These are phyloP conservation scores for Gamsiella multidivaricata DNA, from an alignment of 192 early-diverging fungal species.

Conservation along the genomic window DNA sequence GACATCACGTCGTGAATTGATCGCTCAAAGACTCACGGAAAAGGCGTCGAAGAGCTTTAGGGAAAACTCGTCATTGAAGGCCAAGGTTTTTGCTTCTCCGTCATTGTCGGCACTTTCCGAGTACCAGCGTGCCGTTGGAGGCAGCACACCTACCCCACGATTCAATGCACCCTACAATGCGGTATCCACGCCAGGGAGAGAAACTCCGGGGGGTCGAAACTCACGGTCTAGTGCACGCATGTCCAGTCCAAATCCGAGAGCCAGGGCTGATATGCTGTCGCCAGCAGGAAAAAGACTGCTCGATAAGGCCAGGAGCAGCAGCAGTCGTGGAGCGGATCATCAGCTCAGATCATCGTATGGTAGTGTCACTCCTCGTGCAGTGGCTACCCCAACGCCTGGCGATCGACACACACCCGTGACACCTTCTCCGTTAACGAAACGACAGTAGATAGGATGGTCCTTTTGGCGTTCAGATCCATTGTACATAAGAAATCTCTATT, in stretches of 20 bases:
- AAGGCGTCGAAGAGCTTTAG: constrained; percentile 68
- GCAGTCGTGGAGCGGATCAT: constrained; percentile 17
- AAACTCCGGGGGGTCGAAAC: constrained; percentile 1
- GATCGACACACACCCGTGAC: constrained; percentile 11
- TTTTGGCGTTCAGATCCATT: neutral
- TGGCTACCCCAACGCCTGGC: neutral
- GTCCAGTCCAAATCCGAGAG: constrained; percentile 38
- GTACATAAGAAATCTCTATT: neutral
- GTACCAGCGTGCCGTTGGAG: constrained; percentile 28
- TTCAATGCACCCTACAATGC: constrained; percentile 29
- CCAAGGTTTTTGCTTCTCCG: constrained; percentile 37
- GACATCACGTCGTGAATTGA: constrained; percentile 70
- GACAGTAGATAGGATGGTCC: neutral
- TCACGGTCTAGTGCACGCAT: constrained; percentile 5
- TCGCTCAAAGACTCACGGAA: constrained; percentile 70
- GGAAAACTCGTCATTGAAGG: constrained; percentile 33
- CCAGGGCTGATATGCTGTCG: constrained; percentile 47
- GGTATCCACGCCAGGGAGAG: neutral
- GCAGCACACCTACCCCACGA: constrained; percentile 29
- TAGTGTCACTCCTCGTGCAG: neutral
- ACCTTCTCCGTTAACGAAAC: constrained; percentile 26
- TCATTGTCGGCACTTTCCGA: constrained; percentile 24
- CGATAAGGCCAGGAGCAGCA: constrained; percentile 21
- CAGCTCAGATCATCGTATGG: constrained; percentile 54
- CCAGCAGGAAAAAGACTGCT: constrained; percentile 53